Evolutionary conservation across 2,329 filamentous ascomycete species (phyloP).

Genomic region (Aspergillus bombycis): DNA sequence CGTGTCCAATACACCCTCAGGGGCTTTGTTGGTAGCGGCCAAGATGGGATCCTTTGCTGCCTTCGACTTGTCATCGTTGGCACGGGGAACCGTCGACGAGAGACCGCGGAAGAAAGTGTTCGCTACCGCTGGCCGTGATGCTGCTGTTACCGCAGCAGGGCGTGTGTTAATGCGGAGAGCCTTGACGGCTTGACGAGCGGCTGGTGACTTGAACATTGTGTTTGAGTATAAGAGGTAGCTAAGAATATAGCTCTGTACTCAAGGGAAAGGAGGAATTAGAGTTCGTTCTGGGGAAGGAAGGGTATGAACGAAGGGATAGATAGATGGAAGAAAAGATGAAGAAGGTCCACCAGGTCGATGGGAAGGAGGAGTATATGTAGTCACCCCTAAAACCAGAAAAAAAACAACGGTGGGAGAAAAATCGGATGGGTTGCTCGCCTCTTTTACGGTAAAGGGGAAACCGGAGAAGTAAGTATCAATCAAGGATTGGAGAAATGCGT

Average conservation of each 20-base stretch:
- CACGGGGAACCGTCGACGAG: constrained; percentile 32
- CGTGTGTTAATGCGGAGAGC: constrained; percentile 25
- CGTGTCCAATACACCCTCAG: constrained; percentile 41
- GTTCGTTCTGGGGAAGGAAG: neutral
- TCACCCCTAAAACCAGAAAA: neutral
- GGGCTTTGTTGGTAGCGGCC: constrained; percentile 35
- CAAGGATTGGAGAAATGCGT: constrained; percentile 5
- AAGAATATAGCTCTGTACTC: neutral
- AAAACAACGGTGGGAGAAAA: neutral
- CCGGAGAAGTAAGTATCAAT: neutral
- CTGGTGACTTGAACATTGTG: constrained; percentile 34
- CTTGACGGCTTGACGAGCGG: constrained; percentile 31
- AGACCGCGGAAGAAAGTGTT: constrained; percentile 29
- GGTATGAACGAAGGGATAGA: neutral
- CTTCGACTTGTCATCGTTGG: constrained; percentile 29
- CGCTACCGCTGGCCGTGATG: constrained; percentile 15
- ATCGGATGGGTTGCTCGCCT: neutral
- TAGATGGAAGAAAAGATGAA: neutral
- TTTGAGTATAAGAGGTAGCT: neutral
- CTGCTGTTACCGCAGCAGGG: constrained; percentile 22
- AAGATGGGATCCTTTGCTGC: constrained; percentile 29
- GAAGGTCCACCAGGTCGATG: neutral
- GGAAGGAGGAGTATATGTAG: constrained; percentile 8
- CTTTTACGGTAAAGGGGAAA: constrained; percentile 14
- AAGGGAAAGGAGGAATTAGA: neutral